Percentiles rank a stretch among this genome's conserved stretches.
These are phyloP conservation scores for Amanita fuliginea DNA, from an alignment of 768 basidiomycete genomes.

Conservation along the genomic window DNA sequence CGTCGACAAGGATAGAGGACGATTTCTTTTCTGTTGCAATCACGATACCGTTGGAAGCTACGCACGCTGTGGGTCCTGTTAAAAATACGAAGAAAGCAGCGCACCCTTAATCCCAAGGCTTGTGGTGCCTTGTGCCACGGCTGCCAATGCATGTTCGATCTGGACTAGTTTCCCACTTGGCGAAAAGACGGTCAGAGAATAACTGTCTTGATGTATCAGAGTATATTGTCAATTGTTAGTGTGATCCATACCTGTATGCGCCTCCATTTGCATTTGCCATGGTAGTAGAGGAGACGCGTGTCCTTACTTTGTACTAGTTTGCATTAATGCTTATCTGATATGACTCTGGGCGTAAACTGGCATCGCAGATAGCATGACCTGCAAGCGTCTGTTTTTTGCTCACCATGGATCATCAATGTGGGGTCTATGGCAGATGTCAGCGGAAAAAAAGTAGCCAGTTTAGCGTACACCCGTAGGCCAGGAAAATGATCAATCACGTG, in stretches of 20 bases:
- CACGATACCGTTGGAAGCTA: slow-evolving; percentile 98
- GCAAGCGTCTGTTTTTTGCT: neutral
- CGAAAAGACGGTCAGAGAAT: slow-evolving; percentile 98
- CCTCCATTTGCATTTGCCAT: slow-evolving; percentile 82
- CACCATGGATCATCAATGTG: slow-evolving; percentile 15
- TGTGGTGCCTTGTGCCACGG: slow-evolving; percentile 90
- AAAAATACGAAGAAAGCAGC: neutral
- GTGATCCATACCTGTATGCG: slow-evolving; percentile 51
- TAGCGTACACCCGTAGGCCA: no score
- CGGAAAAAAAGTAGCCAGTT: slow-evolving; percentile 8
- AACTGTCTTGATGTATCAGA: slow-evolving; percentile 37
- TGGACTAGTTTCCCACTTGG: slow-evolving; percentile 98
- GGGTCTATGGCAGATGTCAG: slow-evolving; percentile 57
- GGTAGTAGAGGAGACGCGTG: slow-evolving; percentile 6
- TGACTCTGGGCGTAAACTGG: no score
- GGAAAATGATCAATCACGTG: slow-evolving; percentile 3
- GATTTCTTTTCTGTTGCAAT: slow-evolving; percentile 99
- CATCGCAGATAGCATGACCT: no score
- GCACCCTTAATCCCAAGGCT: slow-evolving; percentile 97
- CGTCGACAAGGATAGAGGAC: slow-evolving; percentile 94
- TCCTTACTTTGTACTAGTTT: slow-evolving; percentile 8
- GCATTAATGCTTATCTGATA: neutral
- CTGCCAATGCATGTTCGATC: slow-evolving; percentile 98
- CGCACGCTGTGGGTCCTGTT: neutral
- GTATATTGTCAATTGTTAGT: slow-evolving; percentile 5